Conservation (phyloP, 345 rosid genomes). For the Pugionium cornutum region DNA sequence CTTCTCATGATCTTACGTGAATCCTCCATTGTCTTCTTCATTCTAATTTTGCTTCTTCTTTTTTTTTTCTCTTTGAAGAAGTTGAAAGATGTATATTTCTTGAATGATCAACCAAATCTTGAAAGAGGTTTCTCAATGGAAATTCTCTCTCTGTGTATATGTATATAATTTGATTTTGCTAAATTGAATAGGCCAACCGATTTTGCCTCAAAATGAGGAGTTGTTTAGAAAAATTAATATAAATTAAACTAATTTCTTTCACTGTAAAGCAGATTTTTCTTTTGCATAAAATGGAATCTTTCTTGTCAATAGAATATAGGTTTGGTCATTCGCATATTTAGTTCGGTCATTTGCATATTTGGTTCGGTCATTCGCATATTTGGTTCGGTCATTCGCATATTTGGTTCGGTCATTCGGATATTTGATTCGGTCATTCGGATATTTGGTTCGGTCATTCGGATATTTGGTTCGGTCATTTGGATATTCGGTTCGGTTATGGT, state of each 20-base stretch:
- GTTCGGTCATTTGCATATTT: no score
- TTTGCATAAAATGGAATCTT: background rate
- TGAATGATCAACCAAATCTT: background rate
- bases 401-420: no score
- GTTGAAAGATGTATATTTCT: background rate
- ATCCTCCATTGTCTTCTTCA: background rate
- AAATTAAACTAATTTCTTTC: no score
- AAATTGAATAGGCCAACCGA: background rate
- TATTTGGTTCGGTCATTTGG: no score
- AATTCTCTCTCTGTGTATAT: background rate
- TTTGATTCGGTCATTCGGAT: no score
- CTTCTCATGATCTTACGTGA: background rate
- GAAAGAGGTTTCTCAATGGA: background rate
- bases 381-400: no score
- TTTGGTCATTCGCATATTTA: no score
- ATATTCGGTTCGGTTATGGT: no score
- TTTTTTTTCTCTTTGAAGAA: background rate
- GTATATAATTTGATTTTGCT: background rate
- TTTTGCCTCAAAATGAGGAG: background rate
- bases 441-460: no score
- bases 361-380: no score
- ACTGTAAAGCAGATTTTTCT: no score
- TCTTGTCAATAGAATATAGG: background rate
- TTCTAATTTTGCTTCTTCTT: no score
- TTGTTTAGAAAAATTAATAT: background rate